phyloP scores from a whole-genome alignment of 202 grass and related monocot genomes.

The Panicum hallii region DNA sequence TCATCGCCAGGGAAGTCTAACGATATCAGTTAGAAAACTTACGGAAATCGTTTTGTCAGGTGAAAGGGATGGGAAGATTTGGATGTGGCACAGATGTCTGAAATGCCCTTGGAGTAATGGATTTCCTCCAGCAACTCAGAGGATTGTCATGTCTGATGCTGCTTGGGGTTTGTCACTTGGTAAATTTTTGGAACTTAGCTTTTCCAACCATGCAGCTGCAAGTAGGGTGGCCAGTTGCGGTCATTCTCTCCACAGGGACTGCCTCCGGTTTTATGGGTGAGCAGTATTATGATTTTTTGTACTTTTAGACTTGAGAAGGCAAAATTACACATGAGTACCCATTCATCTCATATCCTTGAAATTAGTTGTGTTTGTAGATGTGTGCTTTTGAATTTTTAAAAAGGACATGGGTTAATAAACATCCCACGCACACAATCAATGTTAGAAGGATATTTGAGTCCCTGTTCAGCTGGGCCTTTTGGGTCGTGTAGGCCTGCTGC shows the following conservation, averaged over 20 bases:
- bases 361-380: neutral
- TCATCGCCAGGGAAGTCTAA: conserved; percentile 90
- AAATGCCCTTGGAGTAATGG: conserved; percentile 81
- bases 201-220: conserved; percentile 93
- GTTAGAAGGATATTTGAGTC: no score
- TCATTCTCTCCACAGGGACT: conserved; percentile 96
- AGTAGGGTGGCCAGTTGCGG: conserved; percentile 94
- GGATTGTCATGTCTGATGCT: conserved; percentile 94
- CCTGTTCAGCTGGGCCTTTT: no score
- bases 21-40: conserved; percentile 93
- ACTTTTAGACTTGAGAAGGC: conserved; percentile 10
- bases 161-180: conserved; percentile 98
- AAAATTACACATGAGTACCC: neutral
- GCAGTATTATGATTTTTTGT: conserved; percentile 39
- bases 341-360: neutral
- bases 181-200: conserved; percentile 98
- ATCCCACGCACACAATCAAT: neutral
- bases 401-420: neutral
- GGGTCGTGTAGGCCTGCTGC: no score
- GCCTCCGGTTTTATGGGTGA: conserved; percentile 96
- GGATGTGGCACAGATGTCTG: conserved; percentile 99
- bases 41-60: conserved; percentile 68
- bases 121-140: conserved; percentile 88
- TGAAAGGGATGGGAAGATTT: conserved; percentile 89
- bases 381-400: conserved; percentile 6